A percentile compares a stretch with the other conserved stretches of the same genome.
phyloP scores from a whole-genome alignment of 805 yeast genomes.

The Candida insectalens region DNA sequence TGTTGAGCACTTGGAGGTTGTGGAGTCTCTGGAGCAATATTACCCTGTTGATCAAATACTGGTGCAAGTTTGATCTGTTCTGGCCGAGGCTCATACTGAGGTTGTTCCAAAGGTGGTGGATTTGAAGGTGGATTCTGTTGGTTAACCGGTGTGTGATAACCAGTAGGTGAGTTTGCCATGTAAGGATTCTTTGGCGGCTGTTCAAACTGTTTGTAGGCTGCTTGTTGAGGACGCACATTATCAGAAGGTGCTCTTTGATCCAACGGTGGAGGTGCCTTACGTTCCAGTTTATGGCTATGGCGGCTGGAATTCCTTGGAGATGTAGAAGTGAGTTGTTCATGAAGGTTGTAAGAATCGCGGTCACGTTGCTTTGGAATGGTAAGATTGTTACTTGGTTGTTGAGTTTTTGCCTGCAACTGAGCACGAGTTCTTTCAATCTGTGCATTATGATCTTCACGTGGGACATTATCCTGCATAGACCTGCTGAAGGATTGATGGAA shows the following conservation, averaged over 20 bases:
- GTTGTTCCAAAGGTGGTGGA: conserved; percentile 2
- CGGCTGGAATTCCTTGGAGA: neutral
- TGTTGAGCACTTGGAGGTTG: conserved; percentile 8
- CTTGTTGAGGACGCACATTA: conserved; percentile 6
- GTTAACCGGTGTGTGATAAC: conserved; percentile 4
- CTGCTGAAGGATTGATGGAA: conserved; percentile 22
- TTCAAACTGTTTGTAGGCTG: neutral
- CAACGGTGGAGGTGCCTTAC: neutral
- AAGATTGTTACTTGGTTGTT: neutral
- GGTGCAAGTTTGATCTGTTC: no score
- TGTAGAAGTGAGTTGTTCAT: no score
- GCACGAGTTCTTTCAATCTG: no score
- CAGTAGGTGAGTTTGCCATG: neutral
- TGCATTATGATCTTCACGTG: no score
- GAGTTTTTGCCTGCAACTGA: neutral
- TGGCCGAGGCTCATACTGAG: conserved; percentile 8
- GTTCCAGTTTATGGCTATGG: neutral
- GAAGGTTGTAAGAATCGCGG: neutral
- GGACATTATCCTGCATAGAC: conserved; percentile 14
- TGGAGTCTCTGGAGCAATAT: conserved; percentile 8
- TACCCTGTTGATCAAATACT: no score
- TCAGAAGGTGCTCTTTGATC: conserved; percentile 8
- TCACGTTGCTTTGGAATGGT: no score
- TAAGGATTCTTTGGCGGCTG: conserved; percentile 1
- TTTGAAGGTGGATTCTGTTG: conserved; percentile 2